These are phyloP conservation scores for Plasmodium cynomolgi DNA, from an alignment of 169 alveolate genomes.

Conservation along the genomic window DNA sequence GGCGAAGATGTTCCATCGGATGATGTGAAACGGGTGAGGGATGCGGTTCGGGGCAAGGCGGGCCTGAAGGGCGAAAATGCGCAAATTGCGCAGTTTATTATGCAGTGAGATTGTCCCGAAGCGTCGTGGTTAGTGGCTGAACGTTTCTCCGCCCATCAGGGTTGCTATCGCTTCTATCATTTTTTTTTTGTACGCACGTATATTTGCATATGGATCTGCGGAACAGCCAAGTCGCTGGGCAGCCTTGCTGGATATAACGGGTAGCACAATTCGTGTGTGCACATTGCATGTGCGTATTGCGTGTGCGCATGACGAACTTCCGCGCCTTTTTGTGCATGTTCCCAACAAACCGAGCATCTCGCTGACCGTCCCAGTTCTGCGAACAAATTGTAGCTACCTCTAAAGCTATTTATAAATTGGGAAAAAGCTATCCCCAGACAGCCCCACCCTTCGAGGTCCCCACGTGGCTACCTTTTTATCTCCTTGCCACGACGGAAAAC, in stretches of 20 bases:
- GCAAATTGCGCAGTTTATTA: conserved; percentile 60
- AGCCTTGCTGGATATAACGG: neutral
- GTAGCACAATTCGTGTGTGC: neutral
- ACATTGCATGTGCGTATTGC: neutral
- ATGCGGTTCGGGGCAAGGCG: conserved; percentile 9
- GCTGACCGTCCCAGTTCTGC: neutral
- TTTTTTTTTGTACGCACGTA: conserved; percentile 6
- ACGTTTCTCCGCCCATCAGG: neutral
- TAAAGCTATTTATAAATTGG: neutral
- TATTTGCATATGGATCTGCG: neutral
- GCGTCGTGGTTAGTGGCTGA: neutral
- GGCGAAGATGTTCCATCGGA: conserved; percentile 45
- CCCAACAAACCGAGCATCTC: neutral
- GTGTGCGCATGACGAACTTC: neutral
- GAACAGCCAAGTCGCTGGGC: neutral
- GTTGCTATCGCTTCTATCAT: neutral
- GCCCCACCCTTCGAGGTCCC: neutral
- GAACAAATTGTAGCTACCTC: neutral
- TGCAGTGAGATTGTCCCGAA: conserved; percentile 1
- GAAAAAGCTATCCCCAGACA: neutral
- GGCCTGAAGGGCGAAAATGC: conserved; percentile 51
- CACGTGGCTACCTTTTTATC: neutral
- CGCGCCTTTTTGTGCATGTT: neutral
- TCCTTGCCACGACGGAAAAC: neutral
- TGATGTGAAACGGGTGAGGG: conserved; percentile 13